These are phyloP conservation scores for Exserohilum rostratum DNA, from an alignment of 2,329 filamentous ascomycete species.

Conservation along the genomic window DNA sequence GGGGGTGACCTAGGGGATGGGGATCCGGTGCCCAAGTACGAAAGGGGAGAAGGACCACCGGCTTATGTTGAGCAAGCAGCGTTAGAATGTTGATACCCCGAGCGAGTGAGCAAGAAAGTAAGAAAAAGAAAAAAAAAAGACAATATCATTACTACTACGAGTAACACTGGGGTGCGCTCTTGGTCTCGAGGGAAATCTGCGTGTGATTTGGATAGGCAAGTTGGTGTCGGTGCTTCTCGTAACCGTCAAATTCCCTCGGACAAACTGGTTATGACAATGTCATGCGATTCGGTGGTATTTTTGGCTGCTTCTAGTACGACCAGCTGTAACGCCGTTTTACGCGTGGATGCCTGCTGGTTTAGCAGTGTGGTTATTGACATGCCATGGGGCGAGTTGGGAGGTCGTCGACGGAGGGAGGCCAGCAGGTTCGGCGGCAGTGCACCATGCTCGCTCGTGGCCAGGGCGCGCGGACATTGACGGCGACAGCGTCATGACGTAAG, in stretches of 20 bases:
- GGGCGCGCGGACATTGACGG: too few species aligned
- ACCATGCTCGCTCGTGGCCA: too few species aligned
- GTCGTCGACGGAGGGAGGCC: too few species aligned
- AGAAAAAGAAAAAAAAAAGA: too few species aligned
- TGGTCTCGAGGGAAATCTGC: neutral
- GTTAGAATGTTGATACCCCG: neutral
- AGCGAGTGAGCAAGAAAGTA: too few species aligned
- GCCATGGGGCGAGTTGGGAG: too few species aligned
- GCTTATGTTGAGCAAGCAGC: slow-evolving; percentile 9
- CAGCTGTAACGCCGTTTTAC: too few species aligned
- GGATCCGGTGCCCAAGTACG: slow-evolving; percentile 19
- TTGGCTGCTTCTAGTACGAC: neutral
- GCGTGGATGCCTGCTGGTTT: neutral
- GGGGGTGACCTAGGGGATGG: slow-evolving; percentile 3
- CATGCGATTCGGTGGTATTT: neutral
- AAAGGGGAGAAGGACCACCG: slow-evolving; percentile 19
- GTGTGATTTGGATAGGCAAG: neutral
- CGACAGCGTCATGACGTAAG: too few species aligned
- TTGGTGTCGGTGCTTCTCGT: neutral
- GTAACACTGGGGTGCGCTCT: too few species aligned
- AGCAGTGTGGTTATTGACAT: neutral
- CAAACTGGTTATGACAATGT: neutral
- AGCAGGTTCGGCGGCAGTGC: too few species aligned
- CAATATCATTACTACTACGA: too few species aligned
- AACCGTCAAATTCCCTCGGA: neutral